phyloP scores from a whole-genome alignment of 495 filamentous ascomycete genomes.

The Penicillium bialowiezense region DNA sequence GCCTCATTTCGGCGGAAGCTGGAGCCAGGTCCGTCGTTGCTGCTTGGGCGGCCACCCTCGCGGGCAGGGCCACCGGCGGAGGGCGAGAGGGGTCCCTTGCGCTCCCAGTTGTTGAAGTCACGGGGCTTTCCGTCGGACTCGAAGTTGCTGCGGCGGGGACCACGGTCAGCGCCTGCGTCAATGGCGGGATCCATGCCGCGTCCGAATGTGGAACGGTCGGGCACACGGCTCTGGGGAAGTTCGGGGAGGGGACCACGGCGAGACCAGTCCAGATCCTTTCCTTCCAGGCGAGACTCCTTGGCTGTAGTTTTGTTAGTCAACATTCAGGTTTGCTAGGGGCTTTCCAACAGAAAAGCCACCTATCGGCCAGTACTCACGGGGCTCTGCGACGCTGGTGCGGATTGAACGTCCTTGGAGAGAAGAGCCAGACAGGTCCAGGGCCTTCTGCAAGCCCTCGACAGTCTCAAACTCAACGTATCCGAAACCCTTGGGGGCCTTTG shows the following conservation, averaged over 20 bases:
- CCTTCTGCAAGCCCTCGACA: slow-evolving; percentile 86
- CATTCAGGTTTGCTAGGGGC: background rate
- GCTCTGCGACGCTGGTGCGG: slow-evolving; percentile 81
- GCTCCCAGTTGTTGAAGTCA: slow-evolving; percentile 92
- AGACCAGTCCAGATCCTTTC: slow-evolving; percentile 68
- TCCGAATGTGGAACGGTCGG: slow-evolving; percentile 47
- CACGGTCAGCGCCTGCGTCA: slow-evolving; percentile 52
- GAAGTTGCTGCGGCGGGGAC: slow-evolving; percentile 49
- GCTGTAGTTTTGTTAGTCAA: slow-evolving; percentile 50
- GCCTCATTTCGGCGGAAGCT: slow-evolving; percentile 66
- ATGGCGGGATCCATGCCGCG: slow-evolving; percentile 50
- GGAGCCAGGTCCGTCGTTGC: slow-evolving; percentile 58
- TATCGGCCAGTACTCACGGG: slow-evolving; percentile 58
- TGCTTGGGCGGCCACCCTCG: slow-evolving; percentile 68
- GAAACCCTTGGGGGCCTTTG: slow-evolving; percentile 91
- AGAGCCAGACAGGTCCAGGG: slow-evolving; percentile 74
- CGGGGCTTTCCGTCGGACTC: slow-evolving; percentile 79
- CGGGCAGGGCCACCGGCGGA: slow-evolving; percentile 51
- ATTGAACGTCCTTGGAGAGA: slow-evolving; percentile 84
- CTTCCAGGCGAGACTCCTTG: slow-evolving; percentile 61
- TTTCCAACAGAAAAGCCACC: too few species aligned
- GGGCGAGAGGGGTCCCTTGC: slow-evolving; percentile 86
- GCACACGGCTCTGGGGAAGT: slow-evolving; percentile 50
- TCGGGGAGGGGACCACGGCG: slow-evolving; percentile 87
- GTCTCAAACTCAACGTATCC: slow-evolving; percentile 93